Base-by-base conservation (phyloP, 768 basidiomycete genomes). In the Amanita thiersii region DNA sequence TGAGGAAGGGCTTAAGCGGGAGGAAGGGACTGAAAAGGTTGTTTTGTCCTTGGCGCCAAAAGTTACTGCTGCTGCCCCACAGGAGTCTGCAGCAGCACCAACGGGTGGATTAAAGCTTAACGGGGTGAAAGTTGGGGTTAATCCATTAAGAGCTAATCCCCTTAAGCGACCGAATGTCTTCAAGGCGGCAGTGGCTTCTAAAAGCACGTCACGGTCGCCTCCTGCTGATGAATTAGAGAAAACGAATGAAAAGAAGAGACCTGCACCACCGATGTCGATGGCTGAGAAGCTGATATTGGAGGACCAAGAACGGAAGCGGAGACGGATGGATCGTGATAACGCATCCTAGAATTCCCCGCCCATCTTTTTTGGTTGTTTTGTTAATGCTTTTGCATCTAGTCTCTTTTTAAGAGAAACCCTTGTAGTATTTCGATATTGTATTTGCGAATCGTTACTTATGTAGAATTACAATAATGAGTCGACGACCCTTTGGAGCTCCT, bases 241-340 rank as follows among this genome's bases (percentile, higher is more conserved):
- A 46, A 51, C 46, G 8, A 72, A 68, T 26, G 75, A 76, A 32
- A 79, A 72, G 69, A 82, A 84, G 64, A 71, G 81, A 29, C 52
- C 73, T 4, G 74, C 73, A 8, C n/a, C n/a, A n/a, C 65, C 77
- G 37, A 77, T 92, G 73, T 79, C 80, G 51, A 87, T 86, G 18
- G 86, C 86, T 11, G 93, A 97, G 60, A 69, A 75, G 48, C 61
- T 98, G 45, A 93, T 96, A 46, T 50, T 80, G 44, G 94, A 97
- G 66, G 91, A 96, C 20, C 86, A 87, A 63, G 89, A 90, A 59
- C 72, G 90, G 56, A 93, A 94, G 61, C 72, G 81, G 57, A 69
- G 89, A 49, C 66, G 77, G 49, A 81, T 86, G 78, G 86, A 85
- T 31, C 56, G 67, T 45, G 67, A 69, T 48, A 62, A 62, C 43